Conservation (phyloP, 139 green algal genomes). For the Parachlorella kessleri region DNA sequence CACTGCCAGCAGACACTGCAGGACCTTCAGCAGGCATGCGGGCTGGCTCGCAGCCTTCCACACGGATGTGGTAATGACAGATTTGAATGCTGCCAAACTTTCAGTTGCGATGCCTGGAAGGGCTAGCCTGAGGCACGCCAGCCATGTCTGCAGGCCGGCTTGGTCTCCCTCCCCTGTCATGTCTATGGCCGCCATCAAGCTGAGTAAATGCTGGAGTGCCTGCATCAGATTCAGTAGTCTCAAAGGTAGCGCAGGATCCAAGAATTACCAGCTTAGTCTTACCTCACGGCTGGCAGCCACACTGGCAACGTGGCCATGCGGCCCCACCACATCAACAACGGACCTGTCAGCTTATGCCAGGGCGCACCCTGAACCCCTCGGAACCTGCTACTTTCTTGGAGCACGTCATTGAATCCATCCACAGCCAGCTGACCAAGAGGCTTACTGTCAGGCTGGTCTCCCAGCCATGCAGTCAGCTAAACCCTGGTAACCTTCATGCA, state of each 20-base stretch:
- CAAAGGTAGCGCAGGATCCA: too few species aligned
- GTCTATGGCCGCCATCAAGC: too few species aligned
- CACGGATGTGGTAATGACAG: constrained; percentile 7
- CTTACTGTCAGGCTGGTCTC: too few species aligned
- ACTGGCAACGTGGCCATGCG: too few species aligned
- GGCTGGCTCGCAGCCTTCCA: constrained; percentile 5
- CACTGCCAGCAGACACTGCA: constrained; percentile 9
- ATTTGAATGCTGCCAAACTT: constrained; percentile 7
- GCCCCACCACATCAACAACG: too few species aligned
- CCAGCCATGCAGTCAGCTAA: too few species aligned
- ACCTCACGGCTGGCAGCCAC: too few species aligned
- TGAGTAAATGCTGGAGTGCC: not conserved
- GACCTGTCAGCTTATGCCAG: too few species aligned
- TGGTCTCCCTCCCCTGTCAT: too few species aligned
- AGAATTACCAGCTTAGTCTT: too few species aligned
- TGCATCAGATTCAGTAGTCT: not conserved
- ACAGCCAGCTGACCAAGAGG: not conserved
- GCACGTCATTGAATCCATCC: not conserved
- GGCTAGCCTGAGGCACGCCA: not conserved
- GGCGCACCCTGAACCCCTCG: too few species aligned
- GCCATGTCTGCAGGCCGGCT: not conserved
- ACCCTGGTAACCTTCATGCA: too few species aligned
- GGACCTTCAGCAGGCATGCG: not conserved
- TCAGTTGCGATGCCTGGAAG: not conserved
- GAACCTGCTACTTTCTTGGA: not conserved